A percentile compares a stretch with the other conserved stretches of the same genome.
Evolutionary conservation across 495 filamentous ascomycete species (phyloP).

Genomic region (Penicillium mononematosum): DNA sequence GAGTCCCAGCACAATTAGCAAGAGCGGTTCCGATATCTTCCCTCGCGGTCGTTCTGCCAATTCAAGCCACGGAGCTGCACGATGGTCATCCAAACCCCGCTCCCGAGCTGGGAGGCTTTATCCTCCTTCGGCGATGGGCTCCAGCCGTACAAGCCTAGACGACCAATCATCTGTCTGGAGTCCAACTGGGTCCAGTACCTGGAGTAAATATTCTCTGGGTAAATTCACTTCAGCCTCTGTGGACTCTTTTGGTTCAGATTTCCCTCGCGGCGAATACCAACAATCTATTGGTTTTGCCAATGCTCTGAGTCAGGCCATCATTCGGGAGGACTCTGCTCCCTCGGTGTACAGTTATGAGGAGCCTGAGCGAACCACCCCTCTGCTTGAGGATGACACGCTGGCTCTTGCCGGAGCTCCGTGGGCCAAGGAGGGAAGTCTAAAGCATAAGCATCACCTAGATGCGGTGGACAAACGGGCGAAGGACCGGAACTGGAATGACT

Average conservation of each 20-base stretch:
- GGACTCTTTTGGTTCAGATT: conserved; percentile 79
- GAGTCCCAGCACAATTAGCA: conserved; percentile 86
- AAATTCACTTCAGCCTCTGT: conserved; percentile 89
- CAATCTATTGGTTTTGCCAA: conserved; percentile 98
- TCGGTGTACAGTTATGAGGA: conserved; percentile 51
- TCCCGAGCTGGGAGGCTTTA: conserved; percentile 74
- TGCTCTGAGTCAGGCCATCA: conserved; percentile 93
- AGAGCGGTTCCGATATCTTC: conserved; percentile 73
- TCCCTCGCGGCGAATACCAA: conserved; percentile 80
- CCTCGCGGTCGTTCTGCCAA: conserved; percentile 73
- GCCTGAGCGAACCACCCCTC: conserved; percentile 57
- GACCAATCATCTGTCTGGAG: conserved; percentile 90
- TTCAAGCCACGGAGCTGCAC: conserved; percentile 59
- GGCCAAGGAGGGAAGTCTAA: conserved; percentile 95
- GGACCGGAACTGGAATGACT: conserved; percentile 89
- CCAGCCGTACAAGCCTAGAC: conserved; percentile 89
- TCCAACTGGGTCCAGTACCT: conserved; percentile 81
- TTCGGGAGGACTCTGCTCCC: conserved; percentile 76
- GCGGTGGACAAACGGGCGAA: conserved; percentile 85
- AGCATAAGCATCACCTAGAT: conserved; percentile 95
- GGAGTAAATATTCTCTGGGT: conserved; percentile 91
- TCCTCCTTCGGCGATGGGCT: conserved; percentile 76
- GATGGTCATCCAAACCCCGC: conserved; percentile 83
- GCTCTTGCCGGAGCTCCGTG: conserved; percentile 90
- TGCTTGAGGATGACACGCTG: conserved; percentile 88